These are phyloP conservation scores for Boletus albobrunnescens DNA, from an alignment of 1,284 basidiomycete genomes.

Conservation along the genomic window DNA sequence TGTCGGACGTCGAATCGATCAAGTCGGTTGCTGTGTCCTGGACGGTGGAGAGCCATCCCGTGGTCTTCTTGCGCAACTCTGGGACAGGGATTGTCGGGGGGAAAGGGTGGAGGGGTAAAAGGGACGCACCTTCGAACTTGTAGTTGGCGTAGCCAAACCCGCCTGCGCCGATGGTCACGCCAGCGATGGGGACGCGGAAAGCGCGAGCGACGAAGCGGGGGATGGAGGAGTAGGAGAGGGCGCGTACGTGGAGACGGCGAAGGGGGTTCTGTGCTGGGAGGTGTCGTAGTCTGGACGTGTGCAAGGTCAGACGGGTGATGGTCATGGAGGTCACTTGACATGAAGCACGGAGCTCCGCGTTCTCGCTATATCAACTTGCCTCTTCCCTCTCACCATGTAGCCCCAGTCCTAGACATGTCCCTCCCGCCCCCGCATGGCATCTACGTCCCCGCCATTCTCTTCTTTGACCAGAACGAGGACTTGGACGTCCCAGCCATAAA, in stretches of 20 bases:
- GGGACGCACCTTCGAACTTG: slow-evolving; percentile 79
- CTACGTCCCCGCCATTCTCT: slow-evolving; percentile 73
- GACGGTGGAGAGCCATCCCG: slow-evolving; percentile 59
- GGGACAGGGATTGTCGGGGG: background rate
- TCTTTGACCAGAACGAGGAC: slow-evolving; percentile 63
- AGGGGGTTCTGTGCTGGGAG: slow-evolving; percentile 40
- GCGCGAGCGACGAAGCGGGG: slow-evolving; percentile 80
- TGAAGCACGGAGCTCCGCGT: background rate
- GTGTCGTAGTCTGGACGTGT: background rate
- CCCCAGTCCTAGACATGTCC: slow-evolving; percentile 17
- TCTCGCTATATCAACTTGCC: background rate
- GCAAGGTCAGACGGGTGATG: background rate
- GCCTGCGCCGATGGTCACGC: slow-evolving; percentile 84
- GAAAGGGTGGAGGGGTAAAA: background rate
- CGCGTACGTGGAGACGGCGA: slow-evolving; percentile 68
- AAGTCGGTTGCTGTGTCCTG: slow-evolving; percentile 67
- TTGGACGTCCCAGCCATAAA: slow-evolving; percentile 58
- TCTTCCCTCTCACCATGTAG: no score
- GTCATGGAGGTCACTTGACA: slow-evolving; percentile 9
- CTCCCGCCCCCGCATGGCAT: slow-evolving; percentile 55
- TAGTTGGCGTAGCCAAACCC: slow-evolving; percentile 89
- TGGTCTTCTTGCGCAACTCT: slow-evolving; percentile 70
- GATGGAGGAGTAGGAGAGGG: slow-evolving; percentile 79
- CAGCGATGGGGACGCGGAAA: slow-evolving; percentile 81
- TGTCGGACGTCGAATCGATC: slow-evolving; percentile 63